A percentile compares a stretch with the other conserved stretches of the same genome.
Evolutionary conservation across 805 yeast species (phyloP).

Genomic region (Kodamaea fukazawae): DNA sequence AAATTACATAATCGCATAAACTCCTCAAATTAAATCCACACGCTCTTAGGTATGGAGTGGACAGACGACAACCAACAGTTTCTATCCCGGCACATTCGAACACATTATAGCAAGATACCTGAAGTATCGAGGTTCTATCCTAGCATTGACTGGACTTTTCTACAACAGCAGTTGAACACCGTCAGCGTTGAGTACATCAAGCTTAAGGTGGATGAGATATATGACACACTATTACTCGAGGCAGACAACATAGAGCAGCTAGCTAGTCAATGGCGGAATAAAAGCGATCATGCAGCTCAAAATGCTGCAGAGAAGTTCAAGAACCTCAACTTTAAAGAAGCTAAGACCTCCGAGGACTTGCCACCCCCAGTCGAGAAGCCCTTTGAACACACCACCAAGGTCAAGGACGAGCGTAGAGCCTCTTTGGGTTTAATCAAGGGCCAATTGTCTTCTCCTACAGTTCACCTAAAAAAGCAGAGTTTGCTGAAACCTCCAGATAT

Average conservation of each 20-base stretch:
- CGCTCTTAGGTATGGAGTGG: conserved; percentile 15
- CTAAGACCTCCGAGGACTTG: neutral
- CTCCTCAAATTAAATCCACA: neutral
- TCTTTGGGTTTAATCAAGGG: conserved; percentile 27
- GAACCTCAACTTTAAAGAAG: neutral
- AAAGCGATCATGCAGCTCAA: conserved; percentile 7
- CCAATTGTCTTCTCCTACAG: too few relatives aligned
- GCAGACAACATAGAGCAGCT: conserved; percentile 5
- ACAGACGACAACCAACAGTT: conserved; percentile 14
- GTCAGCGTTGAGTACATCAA: conserved; percentile 16
- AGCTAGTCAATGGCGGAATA: conserved; percentile 4
- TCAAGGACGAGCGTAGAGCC: conserved; percentile 17
- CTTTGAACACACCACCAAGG: neutral
- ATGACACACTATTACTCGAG: conserved; percentile 13
- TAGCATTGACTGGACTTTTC: conserved; percentile 18
- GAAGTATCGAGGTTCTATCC: conserved; percentile 16
- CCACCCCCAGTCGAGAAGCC: conserved; percentile 2
- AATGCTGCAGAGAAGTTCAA: conserved; percentile 12
- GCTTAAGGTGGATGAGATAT: conserved; percentile 22
- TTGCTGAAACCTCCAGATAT: conserved; percentile 31
- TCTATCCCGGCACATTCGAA: conserved; percentile 13
- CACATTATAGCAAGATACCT: conserved; percentile 9
- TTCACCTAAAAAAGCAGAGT: conserved; percentile 16
- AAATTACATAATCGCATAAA: conserved; percentile 1
- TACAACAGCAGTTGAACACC: conserved; percentile 13